A percentile compares a stretch with the other conserved stretches of the same genome.
phyloP scores from a whole-genome alignment of 1,139 yeast species.

The Schwanniomyces etchellsii region DNA sequence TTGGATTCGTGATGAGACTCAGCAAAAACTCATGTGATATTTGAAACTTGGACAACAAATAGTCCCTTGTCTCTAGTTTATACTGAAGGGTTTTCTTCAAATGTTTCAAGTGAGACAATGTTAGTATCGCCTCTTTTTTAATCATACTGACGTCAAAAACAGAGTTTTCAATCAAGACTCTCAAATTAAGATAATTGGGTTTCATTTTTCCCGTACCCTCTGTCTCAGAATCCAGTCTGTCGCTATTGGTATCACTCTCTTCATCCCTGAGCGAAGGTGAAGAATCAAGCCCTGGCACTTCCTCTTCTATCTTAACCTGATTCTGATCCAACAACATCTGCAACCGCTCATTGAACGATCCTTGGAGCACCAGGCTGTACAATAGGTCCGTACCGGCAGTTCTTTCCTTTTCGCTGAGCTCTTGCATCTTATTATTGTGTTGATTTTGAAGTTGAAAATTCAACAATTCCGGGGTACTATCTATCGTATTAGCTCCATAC shows the following conservation, averaged over 20 bases:
- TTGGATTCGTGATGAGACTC: conserved; percentile 17
- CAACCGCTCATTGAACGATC: conserved; percentile 32
- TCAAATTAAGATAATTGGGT: conserved; percentile 34
- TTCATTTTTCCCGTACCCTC: conserved; percentile 14
- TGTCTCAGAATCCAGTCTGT: conserved; percentile 7
- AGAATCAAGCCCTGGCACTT: conserved; percentile 15
- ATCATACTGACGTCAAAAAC: conserved; percentile 37
- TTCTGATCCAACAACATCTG: conserved; percentile 31
- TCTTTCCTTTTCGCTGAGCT: conserved; percentile 14
- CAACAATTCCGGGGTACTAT: conserved; percentile 39
- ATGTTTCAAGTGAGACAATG: conserved; percentile 23
- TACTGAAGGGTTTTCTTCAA: conserved; percentile 26
- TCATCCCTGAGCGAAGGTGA: neutral
- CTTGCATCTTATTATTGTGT: conserved; percentile 23
- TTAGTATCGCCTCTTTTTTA: conserved; percentile 29
- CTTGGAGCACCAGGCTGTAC: conserved; percentile 21
- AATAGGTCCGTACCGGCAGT: conserved; percentile 14
- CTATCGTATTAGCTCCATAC: conserved; percentile 6
- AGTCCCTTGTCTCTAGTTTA: conserved; percentile 26
- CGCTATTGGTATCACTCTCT: conserved; percentile 8
- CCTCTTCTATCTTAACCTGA: conserved; percentile 16
- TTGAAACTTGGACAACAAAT: conserved; percentile 26
- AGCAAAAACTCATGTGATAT: conserved; percentile 33
- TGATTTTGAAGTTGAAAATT: conserved; percentile 44
- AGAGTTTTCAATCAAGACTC: conserved; percentile 40